Percentiles rank a stretch among this genome's conserved stretches.
These are phyloP conservation scores for Coniochaeta sp. DNA, from an alignment of 2,329 filamentous ascomycete genomes.

Conservation along the genomic window DNA sequence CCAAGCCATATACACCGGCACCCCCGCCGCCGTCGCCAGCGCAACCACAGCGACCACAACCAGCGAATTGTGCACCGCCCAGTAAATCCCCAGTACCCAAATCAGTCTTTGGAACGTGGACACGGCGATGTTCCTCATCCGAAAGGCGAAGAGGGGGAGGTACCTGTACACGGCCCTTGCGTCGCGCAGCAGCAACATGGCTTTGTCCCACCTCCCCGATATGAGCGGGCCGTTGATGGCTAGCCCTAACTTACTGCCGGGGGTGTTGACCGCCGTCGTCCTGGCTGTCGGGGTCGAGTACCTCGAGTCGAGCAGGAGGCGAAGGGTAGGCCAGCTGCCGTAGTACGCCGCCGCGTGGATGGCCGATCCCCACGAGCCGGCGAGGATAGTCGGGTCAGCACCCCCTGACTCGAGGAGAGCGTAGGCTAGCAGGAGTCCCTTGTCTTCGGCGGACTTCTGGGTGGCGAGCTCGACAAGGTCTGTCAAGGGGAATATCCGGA, in stretches of 20 bases:
- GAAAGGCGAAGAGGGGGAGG: neutral
- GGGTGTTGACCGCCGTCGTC: neutral
- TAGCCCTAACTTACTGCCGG: neutral
- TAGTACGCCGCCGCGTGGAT: neutral
- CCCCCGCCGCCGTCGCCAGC: neutral
- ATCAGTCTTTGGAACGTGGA: neutral
- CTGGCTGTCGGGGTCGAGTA: neutral
- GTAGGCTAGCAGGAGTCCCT: neutral
- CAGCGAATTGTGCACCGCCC: neutral
- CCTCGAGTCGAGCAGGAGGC: neutral
- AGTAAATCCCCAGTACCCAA: neutral
- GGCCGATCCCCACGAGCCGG: neutral
- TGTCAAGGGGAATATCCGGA: neutral
- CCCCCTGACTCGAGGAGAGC: neutral
- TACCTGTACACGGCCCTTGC: neutral
- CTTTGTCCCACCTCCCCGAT: neutral
- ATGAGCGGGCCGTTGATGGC: neutral
- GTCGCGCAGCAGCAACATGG: neutral
- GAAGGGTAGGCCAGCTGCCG: neutral
- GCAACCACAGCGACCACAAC: neutral
- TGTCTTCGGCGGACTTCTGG: neutral
- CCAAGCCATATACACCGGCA: neutral
- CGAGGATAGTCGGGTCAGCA: neutral
- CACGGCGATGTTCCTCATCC: neutral
- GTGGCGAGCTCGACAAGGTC: neutral